Conservation (phyloP, 768 basidiomycete species). For the Mycena rosella region DNA sequence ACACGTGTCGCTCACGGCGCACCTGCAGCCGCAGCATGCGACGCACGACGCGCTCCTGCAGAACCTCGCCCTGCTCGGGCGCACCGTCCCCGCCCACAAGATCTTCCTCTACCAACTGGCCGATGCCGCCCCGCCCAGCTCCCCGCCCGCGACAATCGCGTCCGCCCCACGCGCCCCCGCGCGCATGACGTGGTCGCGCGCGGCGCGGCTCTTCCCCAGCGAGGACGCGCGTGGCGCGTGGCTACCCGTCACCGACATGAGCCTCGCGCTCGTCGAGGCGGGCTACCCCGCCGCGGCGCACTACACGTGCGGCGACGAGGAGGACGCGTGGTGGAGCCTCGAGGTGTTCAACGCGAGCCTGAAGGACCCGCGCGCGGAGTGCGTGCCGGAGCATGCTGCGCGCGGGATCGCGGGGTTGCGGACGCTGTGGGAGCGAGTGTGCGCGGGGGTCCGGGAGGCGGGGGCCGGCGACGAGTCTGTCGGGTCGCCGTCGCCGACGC, state of each 20-base stretch:
- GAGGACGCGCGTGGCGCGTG: conserved; percentile 39
- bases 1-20: conserved; percentile 2
- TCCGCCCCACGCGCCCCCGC: conserved; percentile 41
- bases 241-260: conserved; percentile 51
- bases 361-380: conserved; percentile 37
- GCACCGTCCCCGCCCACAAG: conserved; percentile 48
- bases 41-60: conserved; percentile 34
- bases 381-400: conserved; percentile 42
- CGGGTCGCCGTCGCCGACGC: conserved; percentile 2
- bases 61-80: conserved; percentile 45
- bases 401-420: conserved; percentile 43
- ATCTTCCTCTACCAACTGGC: conserved; percentile 58
- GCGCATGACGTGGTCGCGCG: conserved; percentile 55
- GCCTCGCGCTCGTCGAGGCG: conserved; percentile 45
- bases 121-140: conserved; percentile 46
- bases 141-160: conserved; percentile 25
- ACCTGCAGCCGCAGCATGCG: conserved; percentile 22
- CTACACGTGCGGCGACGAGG: conserved; percentile 17
- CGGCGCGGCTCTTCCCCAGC: conserved; percentile 53
- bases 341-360: conserved; percentile 56
- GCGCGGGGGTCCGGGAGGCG: neutral
- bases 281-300: conserved; percentile 41
- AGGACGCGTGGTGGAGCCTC: conserved; percentile 49
- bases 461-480: neutral
- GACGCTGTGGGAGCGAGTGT: conserved; percentile 38